These are phyloP conservation scores for Thalassiosira oceanica DNA, from an alignment of 352 stramenopile species.

Conservation along the genomic window DNA sequence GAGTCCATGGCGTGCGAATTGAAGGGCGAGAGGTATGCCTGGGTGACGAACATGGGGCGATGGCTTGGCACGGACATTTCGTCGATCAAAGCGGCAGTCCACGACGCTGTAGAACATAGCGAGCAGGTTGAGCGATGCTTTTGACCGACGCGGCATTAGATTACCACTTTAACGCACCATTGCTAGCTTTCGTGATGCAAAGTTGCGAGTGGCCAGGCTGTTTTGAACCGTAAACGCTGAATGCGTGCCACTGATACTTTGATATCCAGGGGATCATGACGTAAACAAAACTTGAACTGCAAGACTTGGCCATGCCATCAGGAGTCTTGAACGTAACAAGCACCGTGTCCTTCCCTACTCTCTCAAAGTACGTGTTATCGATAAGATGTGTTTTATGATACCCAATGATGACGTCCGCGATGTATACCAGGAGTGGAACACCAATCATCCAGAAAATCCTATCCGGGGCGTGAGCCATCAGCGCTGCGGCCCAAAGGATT, in stretches of 20 bases:
- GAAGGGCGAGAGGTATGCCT: constrained; percentile 41
- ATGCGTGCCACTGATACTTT: constrained; percentile 50
- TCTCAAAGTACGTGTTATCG: constrained; percentile 42
- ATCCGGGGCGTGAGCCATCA: constrained; percentile 43
- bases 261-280: constrained; percentile 47
- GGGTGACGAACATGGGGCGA: constrained; percentile 30
- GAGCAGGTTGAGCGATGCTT: neutral
- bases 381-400: constrained; percentile 34
- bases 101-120: constrained; percentile 13
- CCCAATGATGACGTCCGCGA: constrained; percentile 24
- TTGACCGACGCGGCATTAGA: too few species aligned
- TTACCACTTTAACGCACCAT: neutral
- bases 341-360: constrained; percentile 26
- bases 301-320: constrained; percentile 31
- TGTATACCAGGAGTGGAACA: constrained; percentile 33
- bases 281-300: constrained; percentile 43
- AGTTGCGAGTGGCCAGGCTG: constrained; percentile 38
- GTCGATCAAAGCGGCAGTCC: constrained; percentile 36
- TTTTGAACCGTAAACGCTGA: constrained; percentile 38
- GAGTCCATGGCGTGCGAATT: constrained; percentile 38
- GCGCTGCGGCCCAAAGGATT: constrained; percentile 25
- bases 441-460: constrained; percentile 51
- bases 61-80: constrained; percentile 35
- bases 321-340: constrained; percentile 52
- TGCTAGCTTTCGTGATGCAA: constrained; percentile 37